Base-by-base conservation (phyloP, 2,329 filamentous ascomycete species). In the Ophiobolus disseminans region DNA sequence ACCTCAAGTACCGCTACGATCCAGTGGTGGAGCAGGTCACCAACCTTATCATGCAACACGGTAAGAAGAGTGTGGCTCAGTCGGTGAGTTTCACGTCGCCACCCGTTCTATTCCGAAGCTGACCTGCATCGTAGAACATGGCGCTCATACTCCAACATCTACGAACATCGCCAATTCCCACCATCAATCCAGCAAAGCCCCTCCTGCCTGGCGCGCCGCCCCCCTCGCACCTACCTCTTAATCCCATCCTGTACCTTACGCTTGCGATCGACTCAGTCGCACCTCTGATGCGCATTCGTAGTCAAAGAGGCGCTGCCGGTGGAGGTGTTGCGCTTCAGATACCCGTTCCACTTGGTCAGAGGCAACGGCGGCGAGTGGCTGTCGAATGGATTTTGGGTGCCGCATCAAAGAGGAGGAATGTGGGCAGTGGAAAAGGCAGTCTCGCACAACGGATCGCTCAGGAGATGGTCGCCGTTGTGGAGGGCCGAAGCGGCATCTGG, bases 181-280 rank as follows among this genome's bases (percentile, higher is more conserved):
- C 83, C 55, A 80, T 88, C 68, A 90, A 87, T 72, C 84, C 89
- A 17, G 76, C 81, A 50, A 86, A 84, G 44, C 86, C 88, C 13
- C 83, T 94, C 22, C 78, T 93, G 25, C 88, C 91, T 2, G 89
- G 89, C 47, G 81, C 87, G 1, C 90, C 92, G 1, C 89, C 91
- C 1, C 80, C 89, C 19, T 78, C 82, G 3, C 87, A 93, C 63
- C 87, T 99, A 8, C 91, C 94, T 2, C 84, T 96, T 23, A 90
- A 97, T 74, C 94, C 94, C 1, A 82, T 95, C 45, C 83, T 90
- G 45, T 99, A 97, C 77, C 86, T 99, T 38, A 90, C 88, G 10
- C 82, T 95, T 23, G 91, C 92, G 23, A 86, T 99, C 65, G 94
- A 99, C 80, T 95, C 90, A 8, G 88, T 99, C 19, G 90, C 92